A percentile compares a stretch with the other conserved stretches of the same genome.
phyloP scores from a whole-genome alignment of 148 eudicot genomes.

The Rhododendron ovatum region DNA sequence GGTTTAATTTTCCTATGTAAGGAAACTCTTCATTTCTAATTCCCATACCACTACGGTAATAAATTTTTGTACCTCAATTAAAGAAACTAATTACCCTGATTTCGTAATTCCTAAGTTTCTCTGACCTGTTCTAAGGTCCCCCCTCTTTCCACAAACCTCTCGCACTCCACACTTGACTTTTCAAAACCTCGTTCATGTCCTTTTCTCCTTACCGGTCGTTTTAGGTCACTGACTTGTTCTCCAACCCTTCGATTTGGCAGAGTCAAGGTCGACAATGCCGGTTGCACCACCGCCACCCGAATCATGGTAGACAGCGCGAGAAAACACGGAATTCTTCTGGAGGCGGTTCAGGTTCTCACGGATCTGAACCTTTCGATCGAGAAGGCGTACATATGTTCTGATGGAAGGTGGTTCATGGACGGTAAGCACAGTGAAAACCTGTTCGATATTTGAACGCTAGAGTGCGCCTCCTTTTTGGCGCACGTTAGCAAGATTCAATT shows the following conservation, averaged over 20 bases:
- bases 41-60: not conserved
- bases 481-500: not conserved
- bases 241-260: constrained; percentile 30
- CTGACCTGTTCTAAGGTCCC: constrained; percentile 1
- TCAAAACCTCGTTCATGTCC: constrained; percentile 5
- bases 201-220: constrained; percentile 6
- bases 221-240: not conserved
- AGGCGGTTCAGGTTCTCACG: constrained; percentile 83
- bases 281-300: constrained; percentile 60
- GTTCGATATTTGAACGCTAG: not conserved
- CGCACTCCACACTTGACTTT: constrained; percentile 1
- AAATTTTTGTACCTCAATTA: not conserved
- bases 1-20: not conserved
- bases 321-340: constrained; percentile 78
- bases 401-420: constrained; percentile 98
- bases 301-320: constrained; percentile 96
- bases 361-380: constrained; percentile 82
- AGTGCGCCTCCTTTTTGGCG: not conserved
- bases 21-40: not conserved
- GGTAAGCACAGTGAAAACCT: constrained; percentile 36
- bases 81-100: not conserved
- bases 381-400: constrained; percentile 85
- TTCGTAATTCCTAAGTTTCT: constrained; percentile 7
- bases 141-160: not conserved
- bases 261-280: constrained; percentile 82